phyloP scores from a whole-genome alignment of 768 basidiomycete genomes.

The Fomitopsis serialis region DNA sequence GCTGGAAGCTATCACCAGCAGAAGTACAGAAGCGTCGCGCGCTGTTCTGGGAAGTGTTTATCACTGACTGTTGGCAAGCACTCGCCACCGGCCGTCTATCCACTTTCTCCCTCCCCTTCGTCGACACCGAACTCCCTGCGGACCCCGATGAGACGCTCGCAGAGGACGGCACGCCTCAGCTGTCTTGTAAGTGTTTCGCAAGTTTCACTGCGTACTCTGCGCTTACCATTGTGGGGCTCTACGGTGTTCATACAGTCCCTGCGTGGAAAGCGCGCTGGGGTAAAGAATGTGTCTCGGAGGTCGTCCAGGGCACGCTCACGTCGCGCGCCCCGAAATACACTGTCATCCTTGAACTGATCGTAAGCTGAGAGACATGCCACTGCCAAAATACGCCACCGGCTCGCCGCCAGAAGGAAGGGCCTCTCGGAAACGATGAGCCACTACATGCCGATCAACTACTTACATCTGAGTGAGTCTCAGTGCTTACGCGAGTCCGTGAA shows the following conservation, averaged over 20 bases:
- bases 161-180: slow-evolving; percentile 50
- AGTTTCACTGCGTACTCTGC: background rate
- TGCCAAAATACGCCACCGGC: slow-evolving; percentile 58
- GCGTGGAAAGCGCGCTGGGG: slow-evolving; percentile 52
- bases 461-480: slow-evolving; percentile 51
- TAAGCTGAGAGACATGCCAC: slow-evolving; percentile 57
- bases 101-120: slow-evolving; percentile 31
- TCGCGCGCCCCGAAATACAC: slow-evolving; percentile 58
- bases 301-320: slow-evolving; percentile 52
- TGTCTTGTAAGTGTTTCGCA: slow-evolving; percentile 25
- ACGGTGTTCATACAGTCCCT: slow-evolving; percentile 50
- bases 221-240: slow-evolving; percentile 50
- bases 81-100: slow-evolving; percentile 36
- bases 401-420: slow-evolving; percentile 42
- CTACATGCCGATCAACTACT: slow-evolving; percentile 73
- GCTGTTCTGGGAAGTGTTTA: slow-evolving; percentile 69
- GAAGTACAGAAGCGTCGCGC: slow-evolving; percentile 59
- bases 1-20: slow-evolving; percentile 58
- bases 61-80: slow-evolving; percentile 44
- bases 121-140: slow-evolving; percentile 47
- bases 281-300: slow-evolving; percentile 45
- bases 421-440: slow-evolving; percentile 64
- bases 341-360: slow-evolving; percentile 64
- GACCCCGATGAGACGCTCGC: slow-evolving; percentile 48
- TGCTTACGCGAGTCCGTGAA: background rate